Evolutionary conservation across 441 rosid species (phyloP).

Genomic region (Euphorbia corollata): DNA sequence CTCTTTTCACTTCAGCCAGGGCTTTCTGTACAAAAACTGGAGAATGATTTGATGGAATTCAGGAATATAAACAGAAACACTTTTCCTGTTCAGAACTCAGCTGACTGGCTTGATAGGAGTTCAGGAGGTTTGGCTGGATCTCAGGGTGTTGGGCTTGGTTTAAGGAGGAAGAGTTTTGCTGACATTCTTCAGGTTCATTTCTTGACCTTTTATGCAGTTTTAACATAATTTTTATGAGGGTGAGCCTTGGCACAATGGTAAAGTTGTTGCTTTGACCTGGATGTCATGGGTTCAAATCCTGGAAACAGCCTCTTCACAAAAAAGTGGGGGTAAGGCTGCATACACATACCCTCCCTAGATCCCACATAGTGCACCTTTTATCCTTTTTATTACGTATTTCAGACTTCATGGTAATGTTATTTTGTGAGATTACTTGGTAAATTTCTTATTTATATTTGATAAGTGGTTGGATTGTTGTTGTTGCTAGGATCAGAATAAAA

Average conservation of each 20-base stretch:
- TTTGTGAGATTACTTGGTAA: not conserved
- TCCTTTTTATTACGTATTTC: not conserved
- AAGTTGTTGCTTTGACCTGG: no score
- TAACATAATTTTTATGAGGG: no score
- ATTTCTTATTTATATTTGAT: not conserved
- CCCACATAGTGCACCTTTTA: no score
- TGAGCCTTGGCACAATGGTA: no score
- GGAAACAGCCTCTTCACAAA: no score
- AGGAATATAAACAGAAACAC: slow-evolving; percentile 47
- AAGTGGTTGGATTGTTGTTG: not conserved
- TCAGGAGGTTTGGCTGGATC: slow-evolving; percentile 35
- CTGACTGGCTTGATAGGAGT: slow-evolving; percentile 44
- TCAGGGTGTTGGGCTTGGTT: slow-evolving; percentile 48
- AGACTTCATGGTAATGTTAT: not conserved
- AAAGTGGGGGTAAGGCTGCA: no score
- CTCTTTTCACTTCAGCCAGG: slow-evolving; percentile 75
- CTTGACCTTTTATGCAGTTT: not conserved
- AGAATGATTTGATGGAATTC: slow-evolving; percentile 57
- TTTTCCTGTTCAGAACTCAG: slow-evolving; percentile 34
- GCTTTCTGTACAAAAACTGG: slow-evolving; percentile 44
- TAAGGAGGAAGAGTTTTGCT: slow-evolving; percentile 90
- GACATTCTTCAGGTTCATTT: slow-evolving; percentile 81
- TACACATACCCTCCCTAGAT: no score
- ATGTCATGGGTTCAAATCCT: no score
- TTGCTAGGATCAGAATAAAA: not conserved